A percentile compares a stretch with the other conserved stretches of the same genome.
These are phyloP conservation scores for Shiraia sp. DNA, from an alignment of 2,329 filamentous ascomycete genomes.

Conservation along the genomic window DNA sequence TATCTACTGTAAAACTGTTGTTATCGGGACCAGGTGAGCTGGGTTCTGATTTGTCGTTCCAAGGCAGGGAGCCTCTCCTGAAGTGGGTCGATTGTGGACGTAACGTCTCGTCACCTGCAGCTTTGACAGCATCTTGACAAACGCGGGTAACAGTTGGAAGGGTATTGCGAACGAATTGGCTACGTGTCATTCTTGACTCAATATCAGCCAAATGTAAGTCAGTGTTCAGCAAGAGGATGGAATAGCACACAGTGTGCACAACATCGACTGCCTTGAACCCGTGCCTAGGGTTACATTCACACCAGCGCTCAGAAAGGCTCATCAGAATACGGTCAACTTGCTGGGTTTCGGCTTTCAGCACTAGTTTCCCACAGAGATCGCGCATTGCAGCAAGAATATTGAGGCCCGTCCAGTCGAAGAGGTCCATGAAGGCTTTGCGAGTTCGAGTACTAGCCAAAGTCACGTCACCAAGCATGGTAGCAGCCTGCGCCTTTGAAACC, in stretches of 20 bases:
- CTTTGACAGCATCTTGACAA: constrained; percentile 66
- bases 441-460: constrained; percentile 57
- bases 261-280: constrained; percentile 92
- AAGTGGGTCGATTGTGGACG: constrained; percentile 40
- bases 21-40: constrained; percentile 35
- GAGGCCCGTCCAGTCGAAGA: constrained; percentile 82
- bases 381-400: constrained; percentile 81
- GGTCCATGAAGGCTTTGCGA: constrained; percentile 83
- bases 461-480: constrained; percentile 82
- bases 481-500: constrained; percentile 76
- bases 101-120: constrained; percentile 36
- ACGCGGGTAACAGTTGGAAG: constrained; percentile 84
- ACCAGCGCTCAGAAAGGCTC: constrained; percentile 88
- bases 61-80: constrained; percentile 40
- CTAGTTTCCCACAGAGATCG: constrained; percentile 76
- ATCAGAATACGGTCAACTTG: constrained; percentile 94
- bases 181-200: constrained; percentile 92
- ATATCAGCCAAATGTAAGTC: constrained; percentile 95
- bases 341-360: constrained; percentile 90
- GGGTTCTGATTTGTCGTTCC: constrained; percentile 42
- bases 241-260: constrained; percentile 96
- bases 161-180: constrained; percentile 95
- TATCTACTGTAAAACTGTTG: constrained; percentile 31
- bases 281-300: constrained; percentile 87
- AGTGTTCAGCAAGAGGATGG: constrained; percentile 91